Conservation (phyloP, 1,284 basidiomycete species). For the Sporisorium exsertum region DNA sequence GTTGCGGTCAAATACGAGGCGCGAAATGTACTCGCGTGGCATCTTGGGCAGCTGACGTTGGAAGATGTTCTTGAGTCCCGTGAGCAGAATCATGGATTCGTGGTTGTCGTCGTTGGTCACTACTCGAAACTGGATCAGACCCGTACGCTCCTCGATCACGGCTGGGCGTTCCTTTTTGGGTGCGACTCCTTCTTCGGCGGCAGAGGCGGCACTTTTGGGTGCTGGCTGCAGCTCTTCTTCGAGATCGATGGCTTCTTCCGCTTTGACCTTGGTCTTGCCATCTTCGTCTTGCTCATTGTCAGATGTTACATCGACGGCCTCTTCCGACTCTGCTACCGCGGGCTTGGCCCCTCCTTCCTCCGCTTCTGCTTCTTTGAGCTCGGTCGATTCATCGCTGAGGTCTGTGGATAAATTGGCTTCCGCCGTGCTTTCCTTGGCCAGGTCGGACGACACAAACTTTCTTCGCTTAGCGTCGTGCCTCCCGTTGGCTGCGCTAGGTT, state of each 20-base stretch:
- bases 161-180: constrained; percentile 73
- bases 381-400: constrained; percentile 42
- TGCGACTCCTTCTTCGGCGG: constrained; percentile 40
- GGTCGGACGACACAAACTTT: constrained; percentile 19
- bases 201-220: constrained; percentile 43
- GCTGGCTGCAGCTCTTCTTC: constrained; percentile 38
- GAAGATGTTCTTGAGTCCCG: constrained; percentile 94
- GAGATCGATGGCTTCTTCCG: constrained; percentile 48
- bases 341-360: neutral
- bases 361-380: constrained; percentile 12
- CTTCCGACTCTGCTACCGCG: constrained; percentile 2
- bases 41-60: constrained; percentile 98
- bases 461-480: constrained; percentile 39
- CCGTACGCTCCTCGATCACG: constrained; percentile 82
- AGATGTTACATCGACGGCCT: neutral
- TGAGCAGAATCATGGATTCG: constrained; percentile 80
- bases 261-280: constrained; percentile 32
- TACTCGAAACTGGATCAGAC: constrained; percentile 85
- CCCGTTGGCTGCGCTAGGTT: constrained; percentile 20
- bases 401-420: constrained; percentile 41
- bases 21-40: constrained; percentile 98
- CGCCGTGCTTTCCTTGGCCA: constrained; percentile 17
- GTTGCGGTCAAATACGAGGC: constrained; percentile 91
- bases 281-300: constrained; percentile 2
- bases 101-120: constrained; percentile 86